Percentiles rank a stretch among this genome's conserved stretches.
Conservation (phyloP, 2,329 filamentous ascomycete genomes). For the Claviceps sp. region DNA sequence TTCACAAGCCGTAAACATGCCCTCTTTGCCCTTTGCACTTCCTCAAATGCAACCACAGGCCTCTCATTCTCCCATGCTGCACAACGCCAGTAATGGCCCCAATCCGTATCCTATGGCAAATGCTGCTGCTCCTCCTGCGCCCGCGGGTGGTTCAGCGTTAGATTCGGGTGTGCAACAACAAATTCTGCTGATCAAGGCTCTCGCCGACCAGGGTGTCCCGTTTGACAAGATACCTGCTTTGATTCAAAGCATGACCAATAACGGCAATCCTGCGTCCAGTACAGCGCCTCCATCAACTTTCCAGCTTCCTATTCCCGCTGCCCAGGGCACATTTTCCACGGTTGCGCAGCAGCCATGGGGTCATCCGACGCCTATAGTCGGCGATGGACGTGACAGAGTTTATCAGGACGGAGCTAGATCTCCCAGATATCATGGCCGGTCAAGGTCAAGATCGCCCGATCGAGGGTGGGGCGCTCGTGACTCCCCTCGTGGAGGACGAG, state of each 20-base stretch:
- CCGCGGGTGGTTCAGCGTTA: slow-evolving; percentile 24
- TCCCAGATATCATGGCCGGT: slow-evolving; percentile 45
- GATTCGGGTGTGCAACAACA: slow-evolving; percentile 53
- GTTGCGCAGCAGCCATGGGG: slow-evolving; percentile 20
- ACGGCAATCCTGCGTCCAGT: slow-evolving; percentile 19
- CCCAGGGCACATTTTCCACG: slow-evolving; percentile 29
- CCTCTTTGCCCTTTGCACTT: slow-evolving; percentile 29
- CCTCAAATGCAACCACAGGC: slow-evolving; percentile 22
- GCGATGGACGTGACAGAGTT: slow-evolving; percentile 41
- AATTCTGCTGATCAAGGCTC: slow-evolving; percentile 59
- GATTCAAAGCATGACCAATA: slow-evolving; percentile 38
- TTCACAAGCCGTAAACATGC: slow-evolving; percentile 47
- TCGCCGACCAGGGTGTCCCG: slow-evolving; percentile 62
- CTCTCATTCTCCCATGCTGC: slow-evolving; percentile 18
- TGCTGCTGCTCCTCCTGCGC: slow-evolving; percentile 19
- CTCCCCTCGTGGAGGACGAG: slow-evolving; percentile 47
- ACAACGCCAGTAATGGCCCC: slow-evolving; percentile 11
- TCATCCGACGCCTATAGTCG: slow-evolving; percentile 16
- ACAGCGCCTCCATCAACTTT: slow-evolving; percentile 20
- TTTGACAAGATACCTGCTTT: slow-evolving; percentile 59
- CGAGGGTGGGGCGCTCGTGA: slow-evolving; percentile 55
- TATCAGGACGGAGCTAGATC: slow-evolving; percentile 49
- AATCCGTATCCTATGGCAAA: slow-evolving; percentile 20
- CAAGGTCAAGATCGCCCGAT: slow-evolving; percentile 68
- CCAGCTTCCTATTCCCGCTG: slow-evolving; percentile 26